phyloP scores from a whole-genome alignment of 192 early-diverging fungal genomes.

The Backusella tuberculispora region DNA sequence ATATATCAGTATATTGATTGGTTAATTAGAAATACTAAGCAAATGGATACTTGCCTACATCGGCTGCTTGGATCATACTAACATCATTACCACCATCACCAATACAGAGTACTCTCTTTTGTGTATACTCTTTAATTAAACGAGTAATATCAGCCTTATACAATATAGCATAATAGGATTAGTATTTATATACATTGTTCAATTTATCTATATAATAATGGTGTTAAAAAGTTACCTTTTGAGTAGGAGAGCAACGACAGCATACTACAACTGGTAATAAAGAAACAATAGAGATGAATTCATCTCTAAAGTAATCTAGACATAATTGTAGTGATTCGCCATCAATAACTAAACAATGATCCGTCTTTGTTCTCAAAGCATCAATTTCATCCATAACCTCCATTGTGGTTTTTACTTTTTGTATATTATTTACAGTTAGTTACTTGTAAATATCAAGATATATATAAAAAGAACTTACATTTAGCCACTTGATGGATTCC shows the following conservation, averaged over 20 bases:
- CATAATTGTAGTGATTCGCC: conserved; percentile 87
- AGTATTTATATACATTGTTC: neutral
- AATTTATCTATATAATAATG: neutral
- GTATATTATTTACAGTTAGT: neutral
- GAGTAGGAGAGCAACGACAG: conserved; percentile 97
- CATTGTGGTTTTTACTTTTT: conserved; percentile 49
- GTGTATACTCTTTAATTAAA: conserved; percentile 74
- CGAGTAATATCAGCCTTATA: conserved; percentile 78
- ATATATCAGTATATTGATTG: neutral
- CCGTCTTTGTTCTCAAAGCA: conserved; percentile 66
- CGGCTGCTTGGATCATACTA: conserved; percentile 95
- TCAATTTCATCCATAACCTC: conserved; percentile 76
- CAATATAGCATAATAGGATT: neutral
- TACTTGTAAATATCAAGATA: too few species aligned
- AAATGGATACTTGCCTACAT: conserved; percentile 60
- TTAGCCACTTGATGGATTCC: conserved; percentile 80
- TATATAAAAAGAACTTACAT: conserved; percentile 44
- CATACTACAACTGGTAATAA: conserved; percentile 86
- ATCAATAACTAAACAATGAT: conserved; percentile 89
- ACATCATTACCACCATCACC: conserved; percentile 99
- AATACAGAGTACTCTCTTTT: conserved; percentile 84
- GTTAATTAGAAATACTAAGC: neutral
- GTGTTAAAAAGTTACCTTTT: conserved; percentile 62
- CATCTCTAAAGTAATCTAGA: conserved; percentile 74
- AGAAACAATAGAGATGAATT: conserved; percentile 80